Conservation (phyloP, 1,284 basidiomycete species). For the Trametes versicolor region DNA sequence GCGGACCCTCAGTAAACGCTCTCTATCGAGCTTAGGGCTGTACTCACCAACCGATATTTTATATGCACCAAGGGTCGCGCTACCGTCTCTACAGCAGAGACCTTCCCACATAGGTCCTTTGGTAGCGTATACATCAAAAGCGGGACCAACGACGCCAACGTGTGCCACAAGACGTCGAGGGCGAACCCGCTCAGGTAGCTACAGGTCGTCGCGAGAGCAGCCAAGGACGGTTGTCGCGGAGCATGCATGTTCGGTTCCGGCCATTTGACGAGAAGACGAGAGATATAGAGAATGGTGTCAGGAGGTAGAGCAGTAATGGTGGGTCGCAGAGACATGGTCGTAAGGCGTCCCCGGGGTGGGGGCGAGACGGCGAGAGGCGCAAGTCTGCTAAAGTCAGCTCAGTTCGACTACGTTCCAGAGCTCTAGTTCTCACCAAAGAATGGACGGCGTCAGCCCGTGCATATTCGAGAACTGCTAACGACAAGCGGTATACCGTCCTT, state of each 20-base stretch:
- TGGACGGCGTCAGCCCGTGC: too few species aligned
- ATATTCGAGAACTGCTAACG: too few species aligned
- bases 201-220: not conserved
- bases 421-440: too few species aligned
- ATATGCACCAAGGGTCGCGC: not conserved
- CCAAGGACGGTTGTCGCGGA: not conserved
- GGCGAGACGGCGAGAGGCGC: too few species aligned
- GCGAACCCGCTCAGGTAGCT: not conserved
- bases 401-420: too few species aligned
- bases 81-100: not conserved
- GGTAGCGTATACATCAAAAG: not conserved
- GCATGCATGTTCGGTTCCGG: not conserved
- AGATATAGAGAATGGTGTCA: not conserved
- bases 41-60: not conserved
- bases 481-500: too few species aligned
- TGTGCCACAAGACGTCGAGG: not conserved
- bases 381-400: too few species aligned
- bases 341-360: too few species aligned
- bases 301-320: not conserved
- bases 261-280: not conserved
- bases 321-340: not conserved
- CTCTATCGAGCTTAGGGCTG: not conserved
- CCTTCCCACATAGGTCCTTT: not conserved
- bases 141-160: not conserved
- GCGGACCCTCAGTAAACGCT: not conserved